A percentile compares a stretch with the other conserved stretches of the same genome.
These are phyloP conservation scores for Physocladia obscura DNA, from an alignment of 192 early-diverging fungal genomes.

Conservation along the genomic window DNA sequence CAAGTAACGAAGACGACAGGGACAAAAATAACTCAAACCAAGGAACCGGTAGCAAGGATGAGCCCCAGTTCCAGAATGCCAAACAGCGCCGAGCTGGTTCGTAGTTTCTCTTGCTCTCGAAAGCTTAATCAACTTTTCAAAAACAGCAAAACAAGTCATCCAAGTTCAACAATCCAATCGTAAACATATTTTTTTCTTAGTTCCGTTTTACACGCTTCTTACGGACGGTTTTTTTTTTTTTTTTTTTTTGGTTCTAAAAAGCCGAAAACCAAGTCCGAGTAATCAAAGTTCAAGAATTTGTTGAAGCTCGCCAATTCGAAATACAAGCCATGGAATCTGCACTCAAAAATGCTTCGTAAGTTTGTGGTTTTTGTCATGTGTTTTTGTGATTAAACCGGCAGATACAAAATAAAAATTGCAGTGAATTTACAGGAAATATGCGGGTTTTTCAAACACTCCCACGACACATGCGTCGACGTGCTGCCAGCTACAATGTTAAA, in stretches of 20 bases:
- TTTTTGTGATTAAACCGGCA: too few relatives aligned
- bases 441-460: constrained; percentile 90
- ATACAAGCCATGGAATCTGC: constrained; percentile 80
- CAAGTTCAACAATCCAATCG: constrained; percentile 11
- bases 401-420: not conserved
- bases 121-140: too few relatives aligned
- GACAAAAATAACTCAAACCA: too few relatives aligned
- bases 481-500: constrained; percentile 93
- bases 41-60: too few relatives aligned
- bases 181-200: not conserved
- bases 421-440: constrained; percentile 48
- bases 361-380: not conserved
- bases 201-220: not conserved
- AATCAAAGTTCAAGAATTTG: constrained; percentile 61
- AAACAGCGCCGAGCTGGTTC: too few relatives aligned
- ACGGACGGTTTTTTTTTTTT: not conserved
- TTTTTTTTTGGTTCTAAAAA: not conserved
- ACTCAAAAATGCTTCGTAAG: constrained; percentile 60
- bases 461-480: constrained; percentile 85
- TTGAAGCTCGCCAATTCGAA: constrained; percentile 75
- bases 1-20: too few relatives aligned
- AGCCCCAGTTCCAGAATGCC: too few relatives aligned
- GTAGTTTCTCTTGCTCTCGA: too few relatives aligned
- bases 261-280: constrained; percentile 26
- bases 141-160: constrained; percentile 32